Evolutionary conservation across 2,329 filamentous ascomycete species (phyloP), one percentile per base, ranked within the genome.

Genomic region (Sclerotinia subarctica): DNA sequence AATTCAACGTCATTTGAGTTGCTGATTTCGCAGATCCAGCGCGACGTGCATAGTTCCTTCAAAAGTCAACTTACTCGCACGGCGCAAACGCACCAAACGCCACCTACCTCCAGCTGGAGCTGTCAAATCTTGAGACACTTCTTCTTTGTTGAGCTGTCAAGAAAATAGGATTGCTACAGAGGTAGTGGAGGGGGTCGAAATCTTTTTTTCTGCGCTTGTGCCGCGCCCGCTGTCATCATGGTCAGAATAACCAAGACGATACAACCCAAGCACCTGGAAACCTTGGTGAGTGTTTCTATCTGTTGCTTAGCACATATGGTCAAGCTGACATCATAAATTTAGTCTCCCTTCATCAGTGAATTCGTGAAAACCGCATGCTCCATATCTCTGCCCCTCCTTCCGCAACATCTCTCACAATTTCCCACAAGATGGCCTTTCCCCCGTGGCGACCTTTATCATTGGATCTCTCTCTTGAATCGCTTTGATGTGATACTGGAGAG

Each of bases 371-470:
- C 84, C 73, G 88, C 91, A 62, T 88, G 88, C 73, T 85, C 85
- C 68, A 83, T 86, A 72, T 86, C 93, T 59, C 82, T 97, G 75
- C 88, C 90, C 75, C 86, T 91, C 77, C 85, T 99, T 73, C 92
- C 93, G 73, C 82, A 86, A 74, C 87, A 90, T 73, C 90, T 99
- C 72, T 84, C 85, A 74, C 86, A 85, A 67, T 98, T 98, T 78
- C 93, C 94, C 69, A 89, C 89, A 72, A 85, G 90, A 85, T 99
- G 95, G 95, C 93, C 94, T 2, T 96, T 98, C 76, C 94, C 94
- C 51, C 88, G 94, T 78, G 96, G 95, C 70, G 95, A 99, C 78
- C 83, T 98, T 42, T 98, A 98, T 78, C 94, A 99, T 83, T 99
- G 96, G 96, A 97, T 99, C 73, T 90, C 92, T 38, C 85, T 97